phyloP scores from a whole-genome alignment of 345 rosid species.

The Acer negundo region DNA sequence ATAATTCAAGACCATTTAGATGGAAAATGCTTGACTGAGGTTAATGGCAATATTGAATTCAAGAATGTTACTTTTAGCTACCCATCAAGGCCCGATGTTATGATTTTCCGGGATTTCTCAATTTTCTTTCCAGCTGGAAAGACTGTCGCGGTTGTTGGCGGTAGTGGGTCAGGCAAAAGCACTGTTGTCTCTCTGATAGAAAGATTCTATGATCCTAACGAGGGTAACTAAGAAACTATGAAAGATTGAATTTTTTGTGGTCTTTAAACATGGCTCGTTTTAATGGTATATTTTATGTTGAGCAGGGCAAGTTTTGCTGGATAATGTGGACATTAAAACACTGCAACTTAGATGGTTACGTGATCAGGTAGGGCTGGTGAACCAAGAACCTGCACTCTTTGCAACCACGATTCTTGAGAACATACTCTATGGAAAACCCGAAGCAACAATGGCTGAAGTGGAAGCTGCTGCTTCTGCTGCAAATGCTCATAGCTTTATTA shows the following conservation, averaged over 20 bases:
- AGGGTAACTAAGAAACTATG: constrained; percentile 51
- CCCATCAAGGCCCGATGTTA: constrained; percentile 96
- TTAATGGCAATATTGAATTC: constrained; percentile 89
- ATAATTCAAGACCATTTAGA: constrained; percentile 72
- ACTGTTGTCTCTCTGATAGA: constrained; percentile 95
- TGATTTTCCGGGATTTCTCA: constrained; percentile 79
- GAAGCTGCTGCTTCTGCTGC: constrained; percentile 96
- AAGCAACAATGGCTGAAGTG: constrained; percentile 85
- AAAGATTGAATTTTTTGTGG: constrained; percentile 5
- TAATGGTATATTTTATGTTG: constrained; percentile 25
- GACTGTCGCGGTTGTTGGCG: constrained; percentile 97
- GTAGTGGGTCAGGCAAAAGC: constrained; percentile 99
- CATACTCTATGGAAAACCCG: constrained; percentile 88
- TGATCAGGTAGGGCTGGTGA: constrained; percentile 92
- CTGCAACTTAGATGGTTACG: constrained; percentile 88
- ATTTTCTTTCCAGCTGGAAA: constrained; percentile 96
- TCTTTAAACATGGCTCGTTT: constrained; percentile 15
- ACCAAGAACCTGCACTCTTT: constrained; percentile 98
- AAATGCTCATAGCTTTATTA: constrained; percentile 91
- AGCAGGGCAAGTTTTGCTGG: constrained; percentile 89
- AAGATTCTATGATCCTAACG: constrained; percentile 92
- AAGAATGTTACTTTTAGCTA: constrained; percentile 93
- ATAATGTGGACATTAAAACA: constrained; percentile 83
- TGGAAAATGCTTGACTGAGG: constrained; percentile 74
- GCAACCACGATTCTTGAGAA: constrained; percentile 95